Percentiles rank a stretch among this genome's conserved stretches.
Conservation (phyloP, 164 flowering plant species). For the Amborella trichopoda region DNA sequence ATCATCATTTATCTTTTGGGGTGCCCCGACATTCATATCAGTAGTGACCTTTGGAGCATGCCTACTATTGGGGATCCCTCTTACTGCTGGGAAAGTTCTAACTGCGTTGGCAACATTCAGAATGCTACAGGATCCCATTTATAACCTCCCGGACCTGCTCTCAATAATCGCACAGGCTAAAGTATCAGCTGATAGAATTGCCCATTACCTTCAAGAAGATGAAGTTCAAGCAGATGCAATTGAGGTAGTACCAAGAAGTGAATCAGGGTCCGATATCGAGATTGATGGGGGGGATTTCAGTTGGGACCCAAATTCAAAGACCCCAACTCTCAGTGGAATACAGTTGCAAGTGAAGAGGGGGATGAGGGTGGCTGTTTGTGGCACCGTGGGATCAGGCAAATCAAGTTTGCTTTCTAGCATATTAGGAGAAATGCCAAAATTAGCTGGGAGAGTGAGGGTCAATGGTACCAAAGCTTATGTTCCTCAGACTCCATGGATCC, state of each 20-base stretch:
- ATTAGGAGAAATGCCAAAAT: slow-evolving; percentile 72
- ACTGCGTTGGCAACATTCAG: slow-evolving; percentile 91
- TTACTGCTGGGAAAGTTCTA: slow-evolving; percentile 77
- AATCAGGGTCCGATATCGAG: slow-evolving; percentile 38
- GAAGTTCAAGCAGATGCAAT: slow-evolving; percentile 60
- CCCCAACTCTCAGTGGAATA: slow-evolving; percentile 50
- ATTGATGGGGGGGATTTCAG: slow-evolving; percentile 56
- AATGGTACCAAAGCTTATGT: slow-evolving; percentile 91
- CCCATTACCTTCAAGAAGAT: slow-evolving; percentile 62
- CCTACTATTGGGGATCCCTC: slow-evolving; percentile 57
- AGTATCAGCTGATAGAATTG: slow-evolving; percentile 76
- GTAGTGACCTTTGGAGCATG: slow-evolving; percentile 68
- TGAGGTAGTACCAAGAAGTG: slow-evolving; percentile 31
- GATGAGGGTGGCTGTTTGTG: slow-evolving; percentile 91
- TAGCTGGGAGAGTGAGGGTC: slow-evolving; percentile 58
- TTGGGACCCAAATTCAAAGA: slow-evolving; percentile 49
- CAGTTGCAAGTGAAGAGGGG: slow-evolving; percentile 57
- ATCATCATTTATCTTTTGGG: slow-evolving; percentile 78
- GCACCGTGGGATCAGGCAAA: slow-evolving; percentile 92
- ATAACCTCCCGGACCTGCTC: slow-evolving; percentile 74
- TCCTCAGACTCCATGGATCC: slow-evolving; percentile 93
- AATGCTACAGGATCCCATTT: slow-evolving; percentile 91
- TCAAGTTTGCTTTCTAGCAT: slow-evolving; percentile 79
- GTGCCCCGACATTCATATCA: slow-evolving; percentile 80
- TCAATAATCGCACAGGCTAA: slow-evolving; percentile 62